A percentile compares a stretch with the other conserved stretches of the same genome.
phyloP scores from a whole-genome alignment of 139 green algal species.

The Desmodesmus armatus region DNA sequence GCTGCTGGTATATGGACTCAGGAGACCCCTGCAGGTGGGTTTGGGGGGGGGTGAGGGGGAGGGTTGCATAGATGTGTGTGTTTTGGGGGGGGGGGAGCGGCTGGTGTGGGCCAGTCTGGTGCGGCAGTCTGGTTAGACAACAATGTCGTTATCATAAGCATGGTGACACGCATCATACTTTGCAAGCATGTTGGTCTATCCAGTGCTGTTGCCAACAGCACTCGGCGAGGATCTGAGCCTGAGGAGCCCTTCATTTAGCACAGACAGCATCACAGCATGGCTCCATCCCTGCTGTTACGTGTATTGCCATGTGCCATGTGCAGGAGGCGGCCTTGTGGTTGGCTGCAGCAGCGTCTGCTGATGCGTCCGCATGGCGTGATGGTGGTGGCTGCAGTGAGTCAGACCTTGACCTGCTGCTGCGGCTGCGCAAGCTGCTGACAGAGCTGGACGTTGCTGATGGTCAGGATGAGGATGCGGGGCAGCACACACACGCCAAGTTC shows the following conservation, averaged over 20 bases:
- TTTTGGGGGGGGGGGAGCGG: not conserved
- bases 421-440: conserved; percentile 27
- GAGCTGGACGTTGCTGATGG: conserved; percentile 45
- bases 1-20: not conserved
- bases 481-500: conserved; percentile 42
- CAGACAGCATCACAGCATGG: too few species aligned
- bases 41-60: not conserved
- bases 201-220: not conserved
- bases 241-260: too few species aligned
- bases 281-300: too few species aligned
- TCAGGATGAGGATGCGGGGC: not conserved
- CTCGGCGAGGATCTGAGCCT: too few species aligned
- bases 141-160: too few species aligned
- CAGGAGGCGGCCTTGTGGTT: conserved; percentile 13
- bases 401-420: conserved; percentile 6
- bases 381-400: not conserved
- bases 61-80: not conserved
- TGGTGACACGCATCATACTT: too few species aligned
- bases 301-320: conserved; percentile 18
- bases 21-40: not conserved
- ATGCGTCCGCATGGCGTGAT: not conserved
- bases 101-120: too few species aligned
- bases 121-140: not conserved
- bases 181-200: not conserved
- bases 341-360: not conserved